Conservation (phyloP, 306 rosid genomes). For the Corylus americana region DNA sequence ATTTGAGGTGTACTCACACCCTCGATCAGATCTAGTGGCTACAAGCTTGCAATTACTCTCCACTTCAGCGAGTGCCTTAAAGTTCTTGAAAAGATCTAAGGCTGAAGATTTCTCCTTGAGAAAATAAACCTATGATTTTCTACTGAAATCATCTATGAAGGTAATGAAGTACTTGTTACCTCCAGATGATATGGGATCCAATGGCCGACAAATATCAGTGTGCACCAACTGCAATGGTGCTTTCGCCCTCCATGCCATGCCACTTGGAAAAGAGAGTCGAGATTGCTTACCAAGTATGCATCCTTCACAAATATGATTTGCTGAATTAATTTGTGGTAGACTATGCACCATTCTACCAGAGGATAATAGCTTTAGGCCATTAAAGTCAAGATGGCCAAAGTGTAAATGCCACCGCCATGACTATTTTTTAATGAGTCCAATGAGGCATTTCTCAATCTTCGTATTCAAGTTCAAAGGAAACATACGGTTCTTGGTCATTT, state of each 20-base stretch:
- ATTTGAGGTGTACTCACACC: neutral
- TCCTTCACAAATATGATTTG: neutral
- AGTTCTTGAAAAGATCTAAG: no score
- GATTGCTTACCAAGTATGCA: neutral
- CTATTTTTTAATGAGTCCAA: no score
- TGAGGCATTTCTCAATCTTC: neutral
- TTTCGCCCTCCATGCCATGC: neutral
- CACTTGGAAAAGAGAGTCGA: neutral
- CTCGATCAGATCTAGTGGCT: neutral
- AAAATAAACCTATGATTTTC: no score
- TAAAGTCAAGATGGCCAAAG: slow-evolving; percentile 6
- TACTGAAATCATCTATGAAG: no score
- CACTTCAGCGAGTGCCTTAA: no score
- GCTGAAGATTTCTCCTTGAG: no score
- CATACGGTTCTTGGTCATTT: neutral
- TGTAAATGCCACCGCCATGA: neutral
- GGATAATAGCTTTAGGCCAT: neutral
- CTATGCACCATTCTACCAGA: neutral
- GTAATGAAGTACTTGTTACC: no score
- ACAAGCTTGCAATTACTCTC: no score
- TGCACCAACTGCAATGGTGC: slow-evolving; percentile 1
- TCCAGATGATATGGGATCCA: no score
- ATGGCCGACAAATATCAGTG: no score
- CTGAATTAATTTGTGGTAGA: neutral
- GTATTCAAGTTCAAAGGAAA: neutral